These are phyloP conservation scores for Scutellaria barbata DNA, from an alignment of 257 asterid species.

Conservation along the genomic window DNA sequence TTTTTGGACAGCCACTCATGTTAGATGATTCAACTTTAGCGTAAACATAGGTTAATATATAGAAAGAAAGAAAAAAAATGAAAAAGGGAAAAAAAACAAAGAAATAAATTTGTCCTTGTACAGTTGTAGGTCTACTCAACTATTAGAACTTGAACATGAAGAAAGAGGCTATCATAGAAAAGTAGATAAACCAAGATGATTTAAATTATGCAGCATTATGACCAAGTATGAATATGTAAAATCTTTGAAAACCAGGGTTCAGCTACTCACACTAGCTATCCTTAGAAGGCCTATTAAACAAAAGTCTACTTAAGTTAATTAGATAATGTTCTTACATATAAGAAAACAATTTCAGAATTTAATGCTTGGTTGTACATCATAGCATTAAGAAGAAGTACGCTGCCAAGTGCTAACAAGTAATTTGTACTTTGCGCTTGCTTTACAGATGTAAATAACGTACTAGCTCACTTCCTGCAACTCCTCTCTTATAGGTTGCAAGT, in stretches of 20 bases:
- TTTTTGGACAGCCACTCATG: not conserved
- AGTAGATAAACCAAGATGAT: not conserved
- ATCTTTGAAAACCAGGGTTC: not conserved
- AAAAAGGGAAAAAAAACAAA: no score
- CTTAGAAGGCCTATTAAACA: not conserved
- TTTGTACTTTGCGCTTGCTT: not conserved
- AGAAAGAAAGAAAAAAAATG: not conserved
- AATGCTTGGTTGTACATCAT: not conserved
- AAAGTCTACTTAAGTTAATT: not conserved
- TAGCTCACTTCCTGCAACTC: not conserved
- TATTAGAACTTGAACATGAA: slow-evolving; percentile 15
- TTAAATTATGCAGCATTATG: not conserved
- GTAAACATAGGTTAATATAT: not conserved
- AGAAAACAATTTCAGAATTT: not conserved
- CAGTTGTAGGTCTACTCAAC: not conserved
- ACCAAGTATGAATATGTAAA: no score
- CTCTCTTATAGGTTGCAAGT: not conserved
- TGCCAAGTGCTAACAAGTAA: not conserved
- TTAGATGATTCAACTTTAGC: not conserved
- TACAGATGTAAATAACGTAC: not conserved
- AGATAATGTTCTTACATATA: not conserved
- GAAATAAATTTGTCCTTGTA: not conserved
- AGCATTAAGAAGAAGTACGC: not conserved
- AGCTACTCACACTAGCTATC: not conserved
- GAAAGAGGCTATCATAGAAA: not conserved